Percentiles rank a stretch among this genome's conserved stretches.
Conservation (phyloP, 2,329 filamentous ascomycete genomes). For the Coniochaeta hoffmannii region DNA sequence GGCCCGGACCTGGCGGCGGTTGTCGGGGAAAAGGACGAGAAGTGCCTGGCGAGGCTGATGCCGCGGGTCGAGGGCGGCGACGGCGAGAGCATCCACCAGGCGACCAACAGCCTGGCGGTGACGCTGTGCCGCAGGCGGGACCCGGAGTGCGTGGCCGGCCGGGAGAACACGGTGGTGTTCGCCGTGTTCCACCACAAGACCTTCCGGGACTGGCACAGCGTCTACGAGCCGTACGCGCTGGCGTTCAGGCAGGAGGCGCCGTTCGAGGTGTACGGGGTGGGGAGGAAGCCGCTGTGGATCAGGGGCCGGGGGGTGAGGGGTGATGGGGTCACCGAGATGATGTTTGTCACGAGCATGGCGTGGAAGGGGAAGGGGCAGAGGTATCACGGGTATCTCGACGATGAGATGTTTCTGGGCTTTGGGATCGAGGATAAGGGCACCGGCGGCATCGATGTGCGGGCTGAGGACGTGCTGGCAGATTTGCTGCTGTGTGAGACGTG, state of each 20-base stretch:
- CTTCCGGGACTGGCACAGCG: constrained; percentile 36
- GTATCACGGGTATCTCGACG: constrained; percentile 51
- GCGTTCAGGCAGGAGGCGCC: constrained; percentile 39
- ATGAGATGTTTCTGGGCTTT: constrained; percentile 46
- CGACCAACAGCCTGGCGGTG: constrained; percentile 49
- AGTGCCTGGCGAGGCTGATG: constrained; percentile 38
- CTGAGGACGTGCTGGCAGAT: constrained; percentile 37
- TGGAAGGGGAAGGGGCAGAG: constrained; percentile 40
- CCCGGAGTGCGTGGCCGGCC: constrained; percentile 28
- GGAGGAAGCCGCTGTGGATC: constrained; percentile 46
- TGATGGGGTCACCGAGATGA: constrained; percentile 35
- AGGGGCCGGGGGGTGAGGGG: constrained; percentile 32
- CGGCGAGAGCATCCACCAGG: constrained; percentile 47
- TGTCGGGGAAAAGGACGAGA: constrained; percentile 27
- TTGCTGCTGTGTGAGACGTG: constrained; percentile 24
- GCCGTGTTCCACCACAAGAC: constrained; percentile 48
- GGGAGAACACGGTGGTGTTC: constrained; percentile 46
- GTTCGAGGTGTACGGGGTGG: constrained; percentile 42
- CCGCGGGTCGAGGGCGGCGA: constrained; percentile 23
- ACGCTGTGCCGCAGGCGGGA: constrained; percentile 46
- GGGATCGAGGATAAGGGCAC: constrained; percentile 45
- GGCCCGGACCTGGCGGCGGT: constrained; percentile 38
- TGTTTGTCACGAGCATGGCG: constrained; percentile 49
- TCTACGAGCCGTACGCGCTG: constrained; percentile 50
- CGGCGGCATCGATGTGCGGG: constrained; percentile 43